A percentile compares a stretch with the other conserved stretches of the same genome.
Evolutionary conservation across 441 rosid genomes (phyloP).

Genomic region (Corymbia citriodora): DNA sequence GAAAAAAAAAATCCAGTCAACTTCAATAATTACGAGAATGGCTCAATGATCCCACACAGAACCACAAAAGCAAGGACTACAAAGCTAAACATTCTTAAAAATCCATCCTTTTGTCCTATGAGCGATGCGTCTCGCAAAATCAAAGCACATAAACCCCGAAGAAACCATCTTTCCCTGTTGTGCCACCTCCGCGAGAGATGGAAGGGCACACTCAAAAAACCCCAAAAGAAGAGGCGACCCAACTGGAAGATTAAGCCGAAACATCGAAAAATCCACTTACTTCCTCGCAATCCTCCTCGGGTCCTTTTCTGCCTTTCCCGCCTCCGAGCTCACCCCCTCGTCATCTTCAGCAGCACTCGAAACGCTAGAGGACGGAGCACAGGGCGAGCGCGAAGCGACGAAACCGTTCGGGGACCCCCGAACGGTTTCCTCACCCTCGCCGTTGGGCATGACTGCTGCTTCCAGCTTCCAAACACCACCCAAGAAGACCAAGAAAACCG

Average conservation of each 20-base stretch:
- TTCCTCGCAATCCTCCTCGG: conserved; percentile 72
- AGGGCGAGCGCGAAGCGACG: background rate
- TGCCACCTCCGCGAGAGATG: background rate
- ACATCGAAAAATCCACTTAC: conserved; percentile 27
- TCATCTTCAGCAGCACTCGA: background rate
- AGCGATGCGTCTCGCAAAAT: background rate
- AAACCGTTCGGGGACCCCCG: background rate
- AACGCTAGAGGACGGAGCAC: background rate
- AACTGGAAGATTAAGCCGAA: background rate
- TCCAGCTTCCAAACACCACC: background rate
- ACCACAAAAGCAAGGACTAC: background rate
- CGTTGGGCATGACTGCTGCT: conserved; percentile 29
- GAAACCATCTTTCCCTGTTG: background rate
- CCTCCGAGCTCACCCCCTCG: conserved; percentile 1
- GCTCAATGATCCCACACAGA: background rate
- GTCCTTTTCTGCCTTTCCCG: conserved; percentile 35
- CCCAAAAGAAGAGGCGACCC: background rate
- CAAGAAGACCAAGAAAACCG: background rate
- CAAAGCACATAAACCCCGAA: background rate
- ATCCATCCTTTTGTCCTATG: background rate
- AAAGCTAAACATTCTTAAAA: background rate
- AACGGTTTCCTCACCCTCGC: conserved; percentile 6
- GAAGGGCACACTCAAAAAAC: background rate
- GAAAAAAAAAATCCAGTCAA: background rate
- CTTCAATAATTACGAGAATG: background rate